Conservation (phyloP, 768 basidiomycete genomes). For the Podaxis mareebaensis region DNA sequence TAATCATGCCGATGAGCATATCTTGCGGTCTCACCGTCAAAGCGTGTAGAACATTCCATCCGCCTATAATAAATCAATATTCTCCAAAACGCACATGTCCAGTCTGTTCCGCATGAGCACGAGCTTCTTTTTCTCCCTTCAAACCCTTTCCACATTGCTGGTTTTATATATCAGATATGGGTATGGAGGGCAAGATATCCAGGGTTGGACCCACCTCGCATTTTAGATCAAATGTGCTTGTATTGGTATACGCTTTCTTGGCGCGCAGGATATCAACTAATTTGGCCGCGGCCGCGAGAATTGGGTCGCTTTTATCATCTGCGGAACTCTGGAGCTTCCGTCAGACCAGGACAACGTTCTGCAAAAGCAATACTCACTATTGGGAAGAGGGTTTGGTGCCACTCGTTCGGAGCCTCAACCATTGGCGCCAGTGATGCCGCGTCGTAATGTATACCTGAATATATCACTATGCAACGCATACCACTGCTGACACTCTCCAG, state of each 20-base stretch:
- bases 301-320: slow-evolving; percentile 47
- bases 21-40: no score
- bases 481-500: slow-evolving; percentile 36
- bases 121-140: slow-evolving; percentile 93
- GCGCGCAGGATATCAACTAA: slow-evolving; percentile 72
- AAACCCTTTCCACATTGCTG: slow-evolving; percentile 82
- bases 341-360: background rate
- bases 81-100: slow-evolving; percentile 87
- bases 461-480: slow-evolving; percentile 74
- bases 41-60: no score
- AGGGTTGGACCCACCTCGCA: slow-evolving; percentile 62
- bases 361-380: slow-evolving; percentile 37
- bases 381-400: slow-evolving; percentile 87
- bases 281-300: slow-evolving; percentile 64
- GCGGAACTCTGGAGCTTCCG: slow-evolving; percentile 27
- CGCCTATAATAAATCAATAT: slow-evolving; percentile 41
- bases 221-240: slow-evolving; percentile 85
- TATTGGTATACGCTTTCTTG: slow-evolving; percentile 89
- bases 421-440: slow-evolving; percentile 81
- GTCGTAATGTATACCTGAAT: slow-evolving; percentile 98
- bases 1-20: no score
- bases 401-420: slow-evolving; percentile 74
- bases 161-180: slow-evolving; percentile 1
- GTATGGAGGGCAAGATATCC: slow-evolving; percentile 7
- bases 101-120: slow-evolving; percentile 82